Base-by-base conservation (phyloP, 1,284 basidiomycete species). In the Leccinum subatratum region DNA sequence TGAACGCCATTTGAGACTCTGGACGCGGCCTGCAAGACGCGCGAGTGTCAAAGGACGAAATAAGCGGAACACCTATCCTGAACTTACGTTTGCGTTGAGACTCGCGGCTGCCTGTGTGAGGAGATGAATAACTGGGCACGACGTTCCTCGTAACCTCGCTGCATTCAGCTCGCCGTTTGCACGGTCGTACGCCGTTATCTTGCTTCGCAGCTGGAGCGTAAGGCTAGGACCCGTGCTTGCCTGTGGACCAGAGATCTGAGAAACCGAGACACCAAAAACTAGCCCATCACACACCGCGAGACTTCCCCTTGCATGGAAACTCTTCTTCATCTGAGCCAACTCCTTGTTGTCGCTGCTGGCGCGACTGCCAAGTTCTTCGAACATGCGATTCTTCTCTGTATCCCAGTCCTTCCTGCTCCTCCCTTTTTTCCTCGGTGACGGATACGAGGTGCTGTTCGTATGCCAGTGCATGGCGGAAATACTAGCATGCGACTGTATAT, bases 171-270 rank as follows among this genome's bases (percentile, higher is more conserved):
- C 86, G 18, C 84, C 79, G 56, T 96, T 82, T 37, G 93, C 88
- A 65, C 87, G 86, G 78, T 94, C 92, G 76, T 96, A 98, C n/a
- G 88, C 89, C 87, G 96, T 93, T 94, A 96, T 96, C 79, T 94
- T 94, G 76, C 86, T 90, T 79, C 96, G 95, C 85, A 94, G 90
- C 72, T 92, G 88, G 62, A 92, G 77, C 22, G 83, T 87, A 25
- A 88, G 79, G 67, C 82, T 85, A 1, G 88, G 85, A 3, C 82
- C 79, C 20, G 80, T 79, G 72, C 82, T 84, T 51, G 83, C 77
- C 83, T 86, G 69, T 48, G 51, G 39, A 61, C 7, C 51, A 32
- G 22, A 58, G 14, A 48, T 30, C 14, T 75, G 59, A 72, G 70
- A 65, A 28, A 30, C 16, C 2, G 20, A 48, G 25, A 63, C 0